These are phyloP conservation scores for Cercospora zeina DNA, from an alignment of 2,329 filamentous ascomycete species.

Conservation along the genomic window DNA sequence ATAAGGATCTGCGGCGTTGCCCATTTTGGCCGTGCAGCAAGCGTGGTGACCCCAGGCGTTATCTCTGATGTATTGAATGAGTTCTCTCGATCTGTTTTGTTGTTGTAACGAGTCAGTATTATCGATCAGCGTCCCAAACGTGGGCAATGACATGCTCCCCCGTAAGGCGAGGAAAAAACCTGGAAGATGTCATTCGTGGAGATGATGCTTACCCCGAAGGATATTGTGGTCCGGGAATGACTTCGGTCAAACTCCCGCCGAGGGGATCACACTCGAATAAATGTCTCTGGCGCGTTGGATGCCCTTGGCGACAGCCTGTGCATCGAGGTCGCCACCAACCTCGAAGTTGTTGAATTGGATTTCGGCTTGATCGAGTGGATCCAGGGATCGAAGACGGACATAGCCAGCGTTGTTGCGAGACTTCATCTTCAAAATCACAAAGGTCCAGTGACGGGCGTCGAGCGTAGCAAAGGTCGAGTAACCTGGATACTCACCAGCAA, in stretches of 20 bases:
- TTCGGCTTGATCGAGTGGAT: conserved; percentile 63
- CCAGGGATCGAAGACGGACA: conserved; percentile 59
- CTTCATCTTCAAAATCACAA: conserved; percentile 61
- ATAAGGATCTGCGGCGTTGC: conserved; percentile 53
- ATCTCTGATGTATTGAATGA: conserved; percentile 50
- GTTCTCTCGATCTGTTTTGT: conserved; percentile 39
- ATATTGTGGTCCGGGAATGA: conserved; percentile 45
- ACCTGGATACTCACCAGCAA: conserved; percentile 58
- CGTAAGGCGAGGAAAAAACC: too few species aligned
- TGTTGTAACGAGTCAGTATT: too few species aligned
- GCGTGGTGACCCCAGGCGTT: conserved; percentile 59
- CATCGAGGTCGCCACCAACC: conserved; percentile 40
- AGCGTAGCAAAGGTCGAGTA: conserved; percentile 46
- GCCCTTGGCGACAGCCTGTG: conserved; percentile 56
- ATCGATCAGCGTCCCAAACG: too few species aligned
- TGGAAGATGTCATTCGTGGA: too few species aligned
- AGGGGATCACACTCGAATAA: conserved; percentile 13
- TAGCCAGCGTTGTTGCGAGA: conserved; percentile 62
- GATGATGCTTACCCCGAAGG: conserved; percentile 6
- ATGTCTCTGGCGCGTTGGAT: conserved; percentile 52
- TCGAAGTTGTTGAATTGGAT: conserved; percentile 64
- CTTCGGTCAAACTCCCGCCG: conserved; percentile 33
- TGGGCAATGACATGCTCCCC: too few species aligned
- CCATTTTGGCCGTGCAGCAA: conserved; percentile 58
- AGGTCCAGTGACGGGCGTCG: conserved; percentile 49